phyloP scores from a whole-genome alignment of 176 grass and related monocot genomes.

The maize (Zea mays) region DNA sequence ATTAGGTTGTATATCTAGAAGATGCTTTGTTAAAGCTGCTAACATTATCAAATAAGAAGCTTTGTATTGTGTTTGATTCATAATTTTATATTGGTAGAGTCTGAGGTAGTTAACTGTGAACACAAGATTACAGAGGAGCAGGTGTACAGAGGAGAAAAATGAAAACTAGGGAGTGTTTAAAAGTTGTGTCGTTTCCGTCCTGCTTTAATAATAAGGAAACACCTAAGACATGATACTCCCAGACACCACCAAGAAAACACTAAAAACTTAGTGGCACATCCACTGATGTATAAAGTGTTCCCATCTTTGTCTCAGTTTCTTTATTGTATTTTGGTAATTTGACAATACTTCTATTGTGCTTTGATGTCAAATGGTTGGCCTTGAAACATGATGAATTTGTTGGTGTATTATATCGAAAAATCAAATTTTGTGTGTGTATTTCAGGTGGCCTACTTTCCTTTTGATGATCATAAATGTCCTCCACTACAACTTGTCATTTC shows the following conservation, averaged over 20 bases:
- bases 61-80: too few species aligned
- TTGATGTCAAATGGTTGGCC: neutral
- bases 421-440: slow-evolving; percentile 35
- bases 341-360: neutral
- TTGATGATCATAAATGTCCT: slow-evolving; percentile 98
- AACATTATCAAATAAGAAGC: too few species aligned
- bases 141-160: too few species aligned
- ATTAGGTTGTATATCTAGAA: too few species aligned
- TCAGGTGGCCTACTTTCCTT: slow-evolving; percentile 94
- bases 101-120: too few species aligned
- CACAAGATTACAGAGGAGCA: too few species aligned
- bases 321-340: slow-evolving; percentile 18
- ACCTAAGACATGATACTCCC: neutral
- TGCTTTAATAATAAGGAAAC: too few species aligned
- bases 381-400: slow-evolving; percentile 12
- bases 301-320: slow-evolving; percentile 19
- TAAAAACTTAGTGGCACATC: neutral
- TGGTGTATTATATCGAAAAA: slow-evolving; percentile 6
- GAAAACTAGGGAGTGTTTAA: too few species aligned
- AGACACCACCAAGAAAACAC: neutral
- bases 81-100: too few species aligned
- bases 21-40: too few species aligned
- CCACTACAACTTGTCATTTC: slow-evolving; percentile 95
- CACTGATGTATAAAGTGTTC: slow-evolving; percentile 2
- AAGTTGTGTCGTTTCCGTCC: too few species aligned